Conservation (phyloP, 306 rosid species). For the Trichosanthes cucumerina region DNA sequence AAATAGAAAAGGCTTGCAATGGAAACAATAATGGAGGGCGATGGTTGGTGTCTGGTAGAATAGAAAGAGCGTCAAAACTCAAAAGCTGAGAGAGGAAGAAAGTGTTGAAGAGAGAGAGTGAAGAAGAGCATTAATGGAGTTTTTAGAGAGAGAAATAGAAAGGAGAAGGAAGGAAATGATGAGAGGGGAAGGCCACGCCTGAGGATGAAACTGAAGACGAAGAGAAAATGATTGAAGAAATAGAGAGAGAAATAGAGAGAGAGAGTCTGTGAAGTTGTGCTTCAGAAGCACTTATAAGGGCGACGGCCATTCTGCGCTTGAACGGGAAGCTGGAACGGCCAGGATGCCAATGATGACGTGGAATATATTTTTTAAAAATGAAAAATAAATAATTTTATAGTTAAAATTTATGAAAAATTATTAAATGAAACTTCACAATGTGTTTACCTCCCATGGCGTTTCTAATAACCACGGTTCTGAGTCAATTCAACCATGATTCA, state of each 20-base stretch:
- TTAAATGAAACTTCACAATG: no score
- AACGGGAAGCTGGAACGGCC: not conserved
- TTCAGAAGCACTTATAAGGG: conserved; percentile 43
- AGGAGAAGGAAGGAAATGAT: conserved; percentile 31
- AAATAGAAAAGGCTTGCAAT: not conserved
- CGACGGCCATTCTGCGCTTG: conserved; percentile 20
- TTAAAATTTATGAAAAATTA: no score
- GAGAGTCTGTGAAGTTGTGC: not conserved
- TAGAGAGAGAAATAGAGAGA: not conserved
- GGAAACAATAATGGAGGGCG: not conserved
- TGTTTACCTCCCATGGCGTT: no score
- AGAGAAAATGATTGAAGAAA: not conserved
- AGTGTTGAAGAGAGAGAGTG: not conserved
- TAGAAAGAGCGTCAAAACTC: conserved; percentile 24
- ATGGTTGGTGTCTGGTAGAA: conserved; percentile 38
- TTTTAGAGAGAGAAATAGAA: conserved; percentile 21
- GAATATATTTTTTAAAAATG: not conserved
- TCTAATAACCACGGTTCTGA: no score
- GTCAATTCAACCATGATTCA: no score
- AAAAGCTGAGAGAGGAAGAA: conserved; percentile 12
- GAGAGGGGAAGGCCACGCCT: conserved; percentile 86
- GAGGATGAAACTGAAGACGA: conserved; percentile 14
- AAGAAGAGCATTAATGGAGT: conserved; percentile 15
- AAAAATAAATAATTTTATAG: no score
- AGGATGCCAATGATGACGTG: conserved; percentile 3